Evolutionary conservation across 495 filamentous ascomycete species (phyloP), one percentile per base, ranked within the genome.

Genomic region (Pyronema omphalodes): DNA sequence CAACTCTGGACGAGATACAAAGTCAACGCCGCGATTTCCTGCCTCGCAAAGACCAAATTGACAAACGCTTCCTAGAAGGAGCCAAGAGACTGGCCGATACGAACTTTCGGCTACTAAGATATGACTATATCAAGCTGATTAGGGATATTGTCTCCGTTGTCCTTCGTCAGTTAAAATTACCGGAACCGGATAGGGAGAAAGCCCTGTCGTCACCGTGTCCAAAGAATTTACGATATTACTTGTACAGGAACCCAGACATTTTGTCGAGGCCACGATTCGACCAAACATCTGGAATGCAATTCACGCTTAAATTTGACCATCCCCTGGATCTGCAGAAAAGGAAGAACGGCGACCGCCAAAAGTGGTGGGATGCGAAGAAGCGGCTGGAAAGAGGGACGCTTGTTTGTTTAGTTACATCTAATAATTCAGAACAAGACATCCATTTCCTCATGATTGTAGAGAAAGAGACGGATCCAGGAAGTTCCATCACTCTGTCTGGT

Each of bases 71-170:
- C 1, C 71, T 83, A 57, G 56, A 65, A 5, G 65, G 74, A 7
- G 52, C 60, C 0, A 67, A 73, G 40, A 72, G 72, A 60, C 80
- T 84, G 0, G 63, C 88, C 0, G 82, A 88, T 60, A 68, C 77
- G 51, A 77, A 86, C 56, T 85, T 87, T 54, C 71, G 82, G 15
- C 71, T 86, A 5, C 66, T 84, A 5, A 69, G 80, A 11, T 77
- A 82, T 65, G 80, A 85, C 61, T 79, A 73, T 1, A 64, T 80
- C 1, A 79, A 79, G 5, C 74, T 75, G 57, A 68, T 84, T 3
- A 67, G 76, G 44, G 77, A 84, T 41, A 41, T 41, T 41, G 15
- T 41, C 39, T 41, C 39, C 11, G 39, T 12, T 17, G 15, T 41
- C 39, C 39, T 41, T 17, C 39, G 15, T 17, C 11, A 12, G 15